Conservation (phyloP, 129 eudicot species). For the Oenanthe sinensis region DNA sequence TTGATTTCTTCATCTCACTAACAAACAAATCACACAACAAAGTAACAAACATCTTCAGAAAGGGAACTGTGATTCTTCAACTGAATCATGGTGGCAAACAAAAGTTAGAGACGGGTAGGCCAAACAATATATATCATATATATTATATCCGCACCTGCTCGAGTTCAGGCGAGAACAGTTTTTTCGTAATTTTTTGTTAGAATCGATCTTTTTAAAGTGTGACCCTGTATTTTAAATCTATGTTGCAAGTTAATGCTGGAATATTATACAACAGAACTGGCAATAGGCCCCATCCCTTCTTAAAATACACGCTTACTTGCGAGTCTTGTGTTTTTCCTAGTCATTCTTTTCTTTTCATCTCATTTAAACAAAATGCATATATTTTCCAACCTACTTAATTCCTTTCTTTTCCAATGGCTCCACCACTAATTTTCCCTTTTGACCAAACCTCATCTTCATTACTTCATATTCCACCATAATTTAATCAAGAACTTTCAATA, state of each 20-base stretch:
- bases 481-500: not conserved
- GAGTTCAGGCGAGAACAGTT: not conserved
- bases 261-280: not conserved
- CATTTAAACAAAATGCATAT: not conserved
- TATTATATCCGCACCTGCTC: not conserved
- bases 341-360: not conserved
- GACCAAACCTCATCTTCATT: constrained; percentile 10
- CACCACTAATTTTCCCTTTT: constrained; percentile 12
- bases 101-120: not conserved
- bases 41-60: constrained; percentile 15
- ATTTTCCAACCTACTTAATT: not conserved
- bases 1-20: not conserved
- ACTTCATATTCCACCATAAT: not conserved
- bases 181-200: not conserved
- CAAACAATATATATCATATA: not conserved
- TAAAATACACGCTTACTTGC: constrained; percentile 6
- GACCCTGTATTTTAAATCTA: not conserved
- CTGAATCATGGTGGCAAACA: constrained; percentile 16
- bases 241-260: not conserved
- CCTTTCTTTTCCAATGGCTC: constrained; percentile 6
- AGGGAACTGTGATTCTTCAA: constrained; percentile 13
- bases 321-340: not conserved
- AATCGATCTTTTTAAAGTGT: not conserved
- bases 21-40: not conserved
- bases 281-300: not conserved